These are phyloP conservation scores for Starmerella riodocensis DNA, from an alignment of 805 yeast species.

Conservation along the genomic window DNA sequence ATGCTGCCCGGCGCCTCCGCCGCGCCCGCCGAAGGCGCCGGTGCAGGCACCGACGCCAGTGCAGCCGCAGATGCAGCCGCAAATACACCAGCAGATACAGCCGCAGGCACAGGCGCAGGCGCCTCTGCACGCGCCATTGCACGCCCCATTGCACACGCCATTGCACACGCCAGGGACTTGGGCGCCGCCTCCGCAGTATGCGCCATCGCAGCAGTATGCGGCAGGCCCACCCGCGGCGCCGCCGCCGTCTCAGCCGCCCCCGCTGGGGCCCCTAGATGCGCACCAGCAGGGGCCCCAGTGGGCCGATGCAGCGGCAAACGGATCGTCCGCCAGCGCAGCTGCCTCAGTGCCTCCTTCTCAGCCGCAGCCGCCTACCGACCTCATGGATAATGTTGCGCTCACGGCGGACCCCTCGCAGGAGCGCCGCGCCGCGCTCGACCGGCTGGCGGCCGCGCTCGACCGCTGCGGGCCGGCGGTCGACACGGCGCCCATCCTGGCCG, in stretches of 20 bases:
- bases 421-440: background rate
- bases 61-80: too few species aligned
- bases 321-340: too few species aligned
- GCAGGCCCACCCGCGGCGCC: too few species aligned
- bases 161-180: too few species aligned
- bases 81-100: too few species aligned
- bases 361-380: background rate
- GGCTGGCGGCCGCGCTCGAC: background rate
- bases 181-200: background rate
- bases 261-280: too few species aligned
- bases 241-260: background rate
- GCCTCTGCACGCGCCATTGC: too few species aligned
- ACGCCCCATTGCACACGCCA: too few species aligned
- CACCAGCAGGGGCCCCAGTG: too few species aligned
- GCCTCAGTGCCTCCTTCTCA: background rate
- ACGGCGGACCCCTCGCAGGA: background rate
- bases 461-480: background rate
- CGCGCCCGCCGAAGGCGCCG: background rate
- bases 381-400: background rate
- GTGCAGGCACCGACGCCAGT: too few species aligned
- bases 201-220: background rate
- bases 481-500: background rate
- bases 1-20: background rate
- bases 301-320: too few species aligned
- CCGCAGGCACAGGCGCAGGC: too few species aligned